These are phyloP conservation scores for Russula ochroleuca DNA, from an alignment of 768 basidiomycete species.

Conservation along the genomic window DNA sequence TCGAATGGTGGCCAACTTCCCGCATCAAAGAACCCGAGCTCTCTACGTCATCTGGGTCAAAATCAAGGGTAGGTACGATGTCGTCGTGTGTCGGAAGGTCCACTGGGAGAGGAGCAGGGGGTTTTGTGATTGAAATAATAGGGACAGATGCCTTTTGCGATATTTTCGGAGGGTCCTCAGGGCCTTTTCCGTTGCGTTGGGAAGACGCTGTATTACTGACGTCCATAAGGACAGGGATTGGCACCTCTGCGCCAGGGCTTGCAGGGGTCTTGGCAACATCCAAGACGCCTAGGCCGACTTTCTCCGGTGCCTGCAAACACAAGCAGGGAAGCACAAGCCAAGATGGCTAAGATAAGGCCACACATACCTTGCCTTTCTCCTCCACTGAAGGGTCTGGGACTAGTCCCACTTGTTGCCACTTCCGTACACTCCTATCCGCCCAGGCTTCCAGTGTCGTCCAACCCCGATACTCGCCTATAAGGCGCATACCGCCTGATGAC, in stretches of 20 bases:
- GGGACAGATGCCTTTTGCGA: slow-evolving; percentile 39
- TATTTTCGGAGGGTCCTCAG: slow-evolving; percentile 23
- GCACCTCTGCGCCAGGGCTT: slow-evolving; percentile 46
- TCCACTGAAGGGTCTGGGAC: slow-evolving; percentile 42
- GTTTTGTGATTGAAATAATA: slow-evolving; percentile 60
- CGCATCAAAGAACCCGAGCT: slow-evolving; percentile 27
- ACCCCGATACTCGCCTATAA: slow-evolving; percentile 83
- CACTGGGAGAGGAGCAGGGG: slow-evolving; percentile 67
- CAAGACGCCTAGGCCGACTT: slow-evolving; percentile 43
- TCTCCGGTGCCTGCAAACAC: slow-evolving; percentile 40
- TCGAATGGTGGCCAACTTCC: slow-evolving; percentile 22
- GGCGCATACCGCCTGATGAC: slow-evolving; percentile 60
- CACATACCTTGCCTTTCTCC: slow-evolving; percentile 49
- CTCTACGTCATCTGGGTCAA: slow-evolving; percentile 34
- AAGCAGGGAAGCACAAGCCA: background rate
- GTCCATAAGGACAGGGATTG: slow-evolving; percentile 57
- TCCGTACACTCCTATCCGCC: slow-evolving; percentile 83
- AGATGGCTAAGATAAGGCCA: slow-evolving; percentile 2
- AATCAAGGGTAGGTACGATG: slow-evolving; percentile 42
- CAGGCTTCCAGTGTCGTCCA: slow-evolving; percentile 92
- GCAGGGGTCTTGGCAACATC: slow-evolving; percentile 31
- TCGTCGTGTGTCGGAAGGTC: slow-evolving; percentile 62
- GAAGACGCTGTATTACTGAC: slow-evolving; percentile 16
- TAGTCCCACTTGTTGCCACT: slow-evolving; percentile 80
- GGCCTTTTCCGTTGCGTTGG: slow-evolving; percentile 22